A percentile compares a stretch with the other conserved stretches of the same genome.
Conservation (phyloP, 176 grass and related monocot species). For the Phoenix dactylifera region DNA sequence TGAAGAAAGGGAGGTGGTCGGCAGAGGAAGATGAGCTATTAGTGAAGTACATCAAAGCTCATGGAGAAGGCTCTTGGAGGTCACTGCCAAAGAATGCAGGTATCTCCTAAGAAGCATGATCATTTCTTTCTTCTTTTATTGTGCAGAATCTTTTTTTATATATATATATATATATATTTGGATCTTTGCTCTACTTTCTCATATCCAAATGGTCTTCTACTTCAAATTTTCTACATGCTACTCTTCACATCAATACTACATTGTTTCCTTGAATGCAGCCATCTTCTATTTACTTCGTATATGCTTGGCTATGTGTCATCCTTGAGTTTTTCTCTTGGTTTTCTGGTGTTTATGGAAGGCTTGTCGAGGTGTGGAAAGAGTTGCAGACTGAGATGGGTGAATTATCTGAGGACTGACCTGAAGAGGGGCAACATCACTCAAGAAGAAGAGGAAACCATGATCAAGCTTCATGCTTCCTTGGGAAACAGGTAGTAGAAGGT, state of each 20-base stretch:
- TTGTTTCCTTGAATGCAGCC: background rate
- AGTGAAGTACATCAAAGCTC: conserved; percentile 55
- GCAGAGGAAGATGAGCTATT: conserved; percentile 71
- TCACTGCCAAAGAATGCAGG: conserved; percentile 95
- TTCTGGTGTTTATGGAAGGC: conserved; percentile 6
- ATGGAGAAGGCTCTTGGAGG: conserved; percentile 84
- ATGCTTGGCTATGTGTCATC: too few species aligned
- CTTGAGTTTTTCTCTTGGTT: too few species aligned
- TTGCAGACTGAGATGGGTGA: conserved; percentile 73
- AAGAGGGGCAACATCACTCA: conserved; percentile 73
- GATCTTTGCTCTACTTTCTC: background rate
- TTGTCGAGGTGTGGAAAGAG: conserved; percentile 69
- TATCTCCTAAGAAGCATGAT: background rate
- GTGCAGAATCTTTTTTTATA: background rate
- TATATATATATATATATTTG: background rate
- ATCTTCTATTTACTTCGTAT: too few species aligned
- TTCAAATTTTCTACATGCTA: too few species aligned
- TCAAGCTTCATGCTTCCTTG: conserved; percentile 69
- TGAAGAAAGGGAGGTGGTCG: conserved; percentile 86
- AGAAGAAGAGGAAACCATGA: conserved; percentile 71
- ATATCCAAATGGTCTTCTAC: too few species aligned
- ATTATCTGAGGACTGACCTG: conserved; percentile 58
- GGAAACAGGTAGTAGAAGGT: conserved; percentile 52
- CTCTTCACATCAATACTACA: too few species aligned
- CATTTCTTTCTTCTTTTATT: too few species aligned